Base-by-base conservation (phyloP, 495 filamentous ascomycete species). In the Hypoxylon cercidicola region DNA sequence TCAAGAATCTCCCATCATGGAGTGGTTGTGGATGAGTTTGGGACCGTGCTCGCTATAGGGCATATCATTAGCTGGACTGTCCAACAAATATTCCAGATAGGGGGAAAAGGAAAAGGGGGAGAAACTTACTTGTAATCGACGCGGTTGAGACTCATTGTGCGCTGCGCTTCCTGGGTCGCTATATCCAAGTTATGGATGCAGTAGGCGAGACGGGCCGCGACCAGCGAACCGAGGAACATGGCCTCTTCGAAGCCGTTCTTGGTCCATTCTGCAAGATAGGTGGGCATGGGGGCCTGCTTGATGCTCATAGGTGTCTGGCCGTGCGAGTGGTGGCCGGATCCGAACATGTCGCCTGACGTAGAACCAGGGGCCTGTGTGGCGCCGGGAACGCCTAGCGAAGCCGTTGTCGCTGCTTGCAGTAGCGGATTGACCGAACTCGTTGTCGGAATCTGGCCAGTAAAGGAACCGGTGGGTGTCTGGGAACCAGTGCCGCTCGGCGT, bases 231-330 rank as follows among this genome's bases (percentile, higher is more conserved):
- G 11, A 97, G 77, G 79, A 96, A 96, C 43, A 85, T 82, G n/a
- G 85, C 86, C 68, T 93, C 90, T 67, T 92, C 89, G 70, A 82
- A 90, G 15, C 89, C 89, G 15, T 87, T 84, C 69, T 97, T 93
- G 62, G 92, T 93, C 93, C 93, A 98, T 72, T 97, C 95, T 9
- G 91, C 85, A 69, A 97, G 91, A 72, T 98, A 98, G 45, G 93
- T 88, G 1, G 95, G 93, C 56, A 89, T 82, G 60, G 87, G 88
- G 10, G 90, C 82, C 19, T 87, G 77, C 78, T 92, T 94, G 75
- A 97, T 93, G 21, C 82, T 89, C 9, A 88, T 95, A 0, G 96
- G 95, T 15, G 92, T 96, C 76, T 98, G 95, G 21, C 88, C 89
- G 71, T 97, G 93, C 19, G 88, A 90, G 70, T 95, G 92, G 40